phyloP scores from a whole-genome alignment of 441 rosid species.

The Aleurites moluccanus region DNA sequence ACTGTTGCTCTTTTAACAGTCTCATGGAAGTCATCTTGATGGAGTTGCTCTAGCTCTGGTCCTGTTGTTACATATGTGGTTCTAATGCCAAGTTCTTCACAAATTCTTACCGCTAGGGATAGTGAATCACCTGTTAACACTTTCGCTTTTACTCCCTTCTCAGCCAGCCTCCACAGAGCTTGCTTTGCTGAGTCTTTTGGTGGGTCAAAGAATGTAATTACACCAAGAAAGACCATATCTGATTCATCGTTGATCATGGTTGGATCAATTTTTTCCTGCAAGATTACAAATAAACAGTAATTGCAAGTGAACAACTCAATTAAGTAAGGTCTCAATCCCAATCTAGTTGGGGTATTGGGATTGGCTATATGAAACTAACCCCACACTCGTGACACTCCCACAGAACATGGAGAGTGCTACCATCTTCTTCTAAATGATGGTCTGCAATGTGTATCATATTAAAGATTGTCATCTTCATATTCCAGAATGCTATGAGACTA shows the following conservation, averaged over 20 bases:
- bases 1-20: constrained; percentile 64
- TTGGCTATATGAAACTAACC: not conserved
- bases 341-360: not conserved
- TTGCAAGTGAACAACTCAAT: not conserved
- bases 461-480: no score
- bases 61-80: constrained; percentile 65
- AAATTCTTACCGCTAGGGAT: constrained; percentile 56
- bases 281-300: constrained; percentile 1
- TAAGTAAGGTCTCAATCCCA: not conserved
- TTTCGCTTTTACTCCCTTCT: constrained; percentile 77
- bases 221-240: constrained; percentile 67
- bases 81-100: constrained; percentile 74
- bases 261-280: constrained; percentile 37
- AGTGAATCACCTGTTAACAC: constrained; percentile 75
- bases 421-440: not conserved
- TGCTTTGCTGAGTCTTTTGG: constrained; percentile 81
- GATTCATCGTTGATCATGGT: constrained; percentile 39
- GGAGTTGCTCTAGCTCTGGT: constrained; percentile 65
- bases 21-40: constrained; percentile 59
- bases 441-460: not conserved
- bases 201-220: constrained; percentile 66
- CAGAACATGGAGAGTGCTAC: not conserved
- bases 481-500: no score
- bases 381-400: not conserved
- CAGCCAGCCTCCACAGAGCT: constrained; percentile 68